phyloP scores from a whole-genome alignment of 1,284 basidiomycete genomes.

The Bondarzewia mesenterica region DNA sequence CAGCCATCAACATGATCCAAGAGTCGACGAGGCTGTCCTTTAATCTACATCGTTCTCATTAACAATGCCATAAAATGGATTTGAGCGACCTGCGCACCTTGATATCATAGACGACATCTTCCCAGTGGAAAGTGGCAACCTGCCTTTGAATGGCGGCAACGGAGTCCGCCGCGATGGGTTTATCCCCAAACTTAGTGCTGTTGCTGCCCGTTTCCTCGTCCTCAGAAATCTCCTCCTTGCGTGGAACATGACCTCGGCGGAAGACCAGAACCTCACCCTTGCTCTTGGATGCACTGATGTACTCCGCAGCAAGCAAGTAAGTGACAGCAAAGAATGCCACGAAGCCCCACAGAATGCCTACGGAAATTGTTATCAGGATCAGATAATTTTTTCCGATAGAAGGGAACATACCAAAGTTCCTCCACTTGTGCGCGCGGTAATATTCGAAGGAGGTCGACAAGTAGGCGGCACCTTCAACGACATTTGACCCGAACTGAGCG shows the following conservation, averaged over 20 bases:
- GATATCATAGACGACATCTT: slow-evolving; percentile 41
- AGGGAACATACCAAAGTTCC: slow-evolving; percentile 29
- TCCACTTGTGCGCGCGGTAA: slow-evolving; percentile 46
- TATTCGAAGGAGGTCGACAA: slow-evolving; percentile 50
- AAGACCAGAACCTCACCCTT: slow-evolving; percentile 39
- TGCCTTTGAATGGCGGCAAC: slow-evolving; percentile 5
- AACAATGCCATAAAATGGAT: background rate
- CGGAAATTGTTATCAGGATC: background rate
- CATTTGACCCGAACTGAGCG: too few relatives aligned
- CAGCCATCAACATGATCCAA: slow-evolving; percentile 82
- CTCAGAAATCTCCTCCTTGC: slow-evolving; percentile 9
- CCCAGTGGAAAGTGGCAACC: slow-evolving; percentile 38
- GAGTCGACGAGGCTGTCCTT: slow-evolving; percentile 60
- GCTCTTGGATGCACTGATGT: slow-evolving; percentile 37
- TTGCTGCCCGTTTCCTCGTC: background rate
- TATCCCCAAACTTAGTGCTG: background rate
- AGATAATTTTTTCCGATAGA: background rate
- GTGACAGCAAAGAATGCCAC: slow-evolving; percentile 58
- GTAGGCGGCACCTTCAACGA: slow-evolving; percentile 48
- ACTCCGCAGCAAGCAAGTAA: slow-evolving; percentile 56
- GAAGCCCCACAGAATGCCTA: slow-evolving; percentile 47
- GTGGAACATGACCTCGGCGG: slow-evolving; percentile 28
- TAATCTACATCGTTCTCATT: slow-evolving; percentile 60
- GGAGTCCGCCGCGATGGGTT: background rate
- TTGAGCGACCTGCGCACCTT: slow-evolving; percentile 41